Evolutionary conservation across 768 basidiomycete species (phyloP).

Genomic region (Suillus weaverae): DNA sequence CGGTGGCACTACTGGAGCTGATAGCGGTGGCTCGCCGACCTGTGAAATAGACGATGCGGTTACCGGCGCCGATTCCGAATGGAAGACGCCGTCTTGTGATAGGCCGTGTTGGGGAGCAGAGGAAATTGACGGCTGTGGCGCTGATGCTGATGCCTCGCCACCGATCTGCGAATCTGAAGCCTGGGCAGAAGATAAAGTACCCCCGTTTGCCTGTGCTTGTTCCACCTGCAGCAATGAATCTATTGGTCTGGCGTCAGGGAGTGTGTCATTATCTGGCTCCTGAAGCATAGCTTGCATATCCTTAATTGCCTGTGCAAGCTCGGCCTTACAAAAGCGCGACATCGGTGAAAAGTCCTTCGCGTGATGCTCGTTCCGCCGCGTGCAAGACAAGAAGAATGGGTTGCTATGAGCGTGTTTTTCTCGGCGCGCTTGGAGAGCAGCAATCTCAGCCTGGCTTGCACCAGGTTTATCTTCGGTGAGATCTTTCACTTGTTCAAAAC

Average conservation of each 20-base stretch:
- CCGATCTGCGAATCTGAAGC: neutral
- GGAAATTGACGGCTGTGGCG: neutral
- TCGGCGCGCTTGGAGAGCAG: conserved; percentile 48
- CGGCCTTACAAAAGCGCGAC: conserved; percentile 67
- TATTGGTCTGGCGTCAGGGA: conserved; percentile 24
- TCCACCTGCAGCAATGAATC: conserved; percentile 29
- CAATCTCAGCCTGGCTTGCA: conserved; percentile 48
- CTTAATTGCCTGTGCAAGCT: conserved; percentile 62
- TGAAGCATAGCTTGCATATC: conserved; percentile 64
- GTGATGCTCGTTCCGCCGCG: conserved; percentile 68
- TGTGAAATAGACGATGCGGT: neutral
- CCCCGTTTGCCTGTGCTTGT: conserved; percentile 8
- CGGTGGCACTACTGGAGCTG: conserved; percentile 11
- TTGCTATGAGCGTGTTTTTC: conserved; percentile 65
- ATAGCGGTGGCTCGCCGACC: neutral
- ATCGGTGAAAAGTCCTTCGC: conserved; percentile 74
- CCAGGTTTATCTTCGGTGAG: conserved; percentile 55
- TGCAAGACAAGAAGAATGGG: conserved; percentile 75
- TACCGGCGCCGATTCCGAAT: neutral
- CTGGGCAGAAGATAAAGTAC: neutral
- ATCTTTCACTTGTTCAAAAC: conserved; percentile 67
- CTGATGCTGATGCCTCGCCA: neutral
- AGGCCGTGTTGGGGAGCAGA: neutral
- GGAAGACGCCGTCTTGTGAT: neutral
- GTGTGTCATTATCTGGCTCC: conserved; percentile 30